These are phyloP conservation scores for Boeremia exigua DNA, from an alignment of 2,329 filamentous ascomycete genomes.

Conservation along the genomic window DNA sequence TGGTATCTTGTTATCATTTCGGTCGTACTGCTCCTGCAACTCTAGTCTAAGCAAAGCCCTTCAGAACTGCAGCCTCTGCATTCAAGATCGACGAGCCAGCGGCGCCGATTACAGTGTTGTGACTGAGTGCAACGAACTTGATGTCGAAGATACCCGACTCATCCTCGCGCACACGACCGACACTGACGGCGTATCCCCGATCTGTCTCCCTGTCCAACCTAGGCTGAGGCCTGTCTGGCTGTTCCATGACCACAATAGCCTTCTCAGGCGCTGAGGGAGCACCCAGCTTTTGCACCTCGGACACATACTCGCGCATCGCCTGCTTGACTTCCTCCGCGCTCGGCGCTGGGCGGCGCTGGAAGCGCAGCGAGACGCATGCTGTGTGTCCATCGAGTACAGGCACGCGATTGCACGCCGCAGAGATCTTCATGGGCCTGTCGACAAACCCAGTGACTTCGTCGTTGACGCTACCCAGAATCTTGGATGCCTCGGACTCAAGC, in stretches of 20 bases:
- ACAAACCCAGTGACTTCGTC: slow-evolving; percentile 74
- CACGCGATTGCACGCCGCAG: slow-evolving; percentile 90
- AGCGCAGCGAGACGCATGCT: slow-evolving; percentile 88
- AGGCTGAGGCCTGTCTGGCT: slow-evolving; percentile 89
- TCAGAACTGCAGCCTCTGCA: slow-evolving; percentile 88
- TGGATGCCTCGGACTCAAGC: slow-evolving; percentile 90
- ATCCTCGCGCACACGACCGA: slow-evolving; percentile 85
- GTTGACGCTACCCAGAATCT: slow-evolving; percentile 85
- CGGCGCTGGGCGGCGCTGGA: slow-evolving; percentile 76
- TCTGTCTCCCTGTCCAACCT: slow-evolving; percentile 85
- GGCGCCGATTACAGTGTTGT: slow-evolving; percentile 91
- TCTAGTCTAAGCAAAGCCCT: slow-evolving; percentile 69
- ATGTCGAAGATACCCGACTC: slow-evolving; percentile 90
- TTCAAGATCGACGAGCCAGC: slow-evolving; percentile 97
- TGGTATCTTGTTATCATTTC: not conserved
- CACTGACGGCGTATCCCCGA: slow-evolving; percentile 87
- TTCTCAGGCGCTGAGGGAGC: slow-evolving; percentile 84
- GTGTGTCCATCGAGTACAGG: slow-evolving; percentile 95
- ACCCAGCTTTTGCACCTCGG: slow-evolving; percentile 80
- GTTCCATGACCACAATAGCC: slow-evolving; percentile 87
- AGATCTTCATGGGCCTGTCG: slow-evolving; percentile 79
- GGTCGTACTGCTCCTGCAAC: not conserved
- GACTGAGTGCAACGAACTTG: slow-evolving; percentile 91
- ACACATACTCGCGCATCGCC: slow-evolving; percentile 80
- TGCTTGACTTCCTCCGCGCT: slow-evolving; percentile 76